Evolutionary conservation across 1,284 basidiomycete genomes (phyloP).

Genomic region (Heterobasidion occidentale): DNA sequence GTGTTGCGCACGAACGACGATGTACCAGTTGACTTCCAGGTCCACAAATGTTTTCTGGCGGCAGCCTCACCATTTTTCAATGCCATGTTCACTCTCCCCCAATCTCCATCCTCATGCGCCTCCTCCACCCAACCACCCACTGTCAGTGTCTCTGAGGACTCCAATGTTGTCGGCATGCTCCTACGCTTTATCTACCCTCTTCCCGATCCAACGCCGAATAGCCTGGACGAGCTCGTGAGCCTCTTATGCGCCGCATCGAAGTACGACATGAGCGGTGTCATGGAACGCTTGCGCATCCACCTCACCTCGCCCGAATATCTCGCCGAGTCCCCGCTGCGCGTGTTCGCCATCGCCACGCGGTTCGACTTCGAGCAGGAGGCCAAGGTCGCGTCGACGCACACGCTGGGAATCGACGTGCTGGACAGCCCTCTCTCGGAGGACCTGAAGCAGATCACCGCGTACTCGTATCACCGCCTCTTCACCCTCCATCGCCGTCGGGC

Average conservation of each 20-base stretch:
- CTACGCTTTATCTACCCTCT: slow-evolving; percentile 43
- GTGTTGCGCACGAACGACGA: slow-evolving; percentile 27
- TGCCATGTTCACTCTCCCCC: slow-evolving; percentile 55
- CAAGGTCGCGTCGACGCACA: slow-evolving; percentile 36
- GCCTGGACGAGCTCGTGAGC: slow-evolving; percentile 44
- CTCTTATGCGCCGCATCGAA: slow-evolving; percentile 53
- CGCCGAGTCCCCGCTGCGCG: slow-evolving; percentile 40
- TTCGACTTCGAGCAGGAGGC: slow-evolving; percentile 48
- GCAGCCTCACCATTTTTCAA: slow-evolving; percentile 60
- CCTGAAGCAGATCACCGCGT: slow-evolving; percentile 55
- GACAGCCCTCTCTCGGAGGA: slow-evolving; percentile 52
- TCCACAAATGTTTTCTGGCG: slow-evolving; percentile 55
- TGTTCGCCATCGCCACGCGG: slow-evolving; percentile 63
- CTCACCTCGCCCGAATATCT: slow-evolving; percentile 46
- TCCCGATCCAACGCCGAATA: slow-evolving; percentile 21
- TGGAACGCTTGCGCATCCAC: slow-evolving; percentile 37
- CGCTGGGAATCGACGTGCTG: slow-evolving; percentile 46
- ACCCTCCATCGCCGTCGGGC: slow-evolving; percentile 49
- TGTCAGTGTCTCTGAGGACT: slow-evolving; percentile 48
- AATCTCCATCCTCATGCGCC: slow-evolving; percentile 31
- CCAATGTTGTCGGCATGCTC: slow-evolving; percentile 35
- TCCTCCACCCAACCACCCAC: slow-evolving; percentile 32
- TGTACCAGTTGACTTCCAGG: slow-evolving; percentile 37
- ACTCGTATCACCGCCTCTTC: slow-evolving; percentile 56
- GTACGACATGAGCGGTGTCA: slow-evolving; percentile 48